A percentile compares a stretch with the other conserved stretches of the same genome.
phyloP scores from a whole-genome alignment of 1,284 basidiomycete genomes.

The Naganishia sp. region DNA sequence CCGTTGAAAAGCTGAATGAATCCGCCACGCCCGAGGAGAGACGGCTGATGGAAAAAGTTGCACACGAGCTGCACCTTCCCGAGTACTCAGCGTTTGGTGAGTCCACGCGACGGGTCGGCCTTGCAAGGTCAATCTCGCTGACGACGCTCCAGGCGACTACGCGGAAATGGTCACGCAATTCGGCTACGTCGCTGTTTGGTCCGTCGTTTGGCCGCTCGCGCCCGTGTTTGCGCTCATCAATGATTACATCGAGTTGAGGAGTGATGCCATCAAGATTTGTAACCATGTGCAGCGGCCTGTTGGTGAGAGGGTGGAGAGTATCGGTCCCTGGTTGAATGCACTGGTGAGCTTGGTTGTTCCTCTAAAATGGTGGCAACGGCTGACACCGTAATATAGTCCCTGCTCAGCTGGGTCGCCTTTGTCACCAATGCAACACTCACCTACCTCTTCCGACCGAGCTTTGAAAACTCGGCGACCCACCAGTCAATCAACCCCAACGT shows the following conservation, averaged over 20 bases:
- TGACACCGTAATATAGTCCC: conserved; percentile 52
- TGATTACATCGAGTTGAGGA: conserved; percentile 87
- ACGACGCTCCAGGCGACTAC: conserved; percentile 64
- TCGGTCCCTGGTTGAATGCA: conserved; percentile 91
- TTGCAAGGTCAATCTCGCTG: neutral
- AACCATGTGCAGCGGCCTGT: conserved; percentile 81
- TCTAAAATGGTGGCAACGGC: neutral
- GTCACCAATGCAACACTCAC: conserved; percentile 82
- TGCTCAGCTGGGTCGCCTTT: conserved; percentile 82
- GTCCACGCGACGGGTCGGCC: conserved; percentile 28
- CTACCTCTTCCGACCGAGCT: conserved; percentile 68
- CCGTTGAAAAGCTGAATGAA: conserved; percentile 9
- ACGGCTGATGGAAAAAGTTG: conserved; percentile 66
- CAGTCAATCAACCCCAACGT: conserved; percentile 47
- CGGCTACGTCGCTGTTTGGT: conserved; percentile 89
- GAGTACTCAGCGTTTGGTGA: conserved; percentile 72
- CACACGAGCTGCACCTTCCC: conserved; percentile 75
- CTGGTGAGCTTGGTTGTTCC: conserved; percentile 56
- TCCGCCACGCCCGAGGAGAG: conserved; percentile 38
- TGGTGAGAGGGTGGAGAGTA: conserved; percentile 80
- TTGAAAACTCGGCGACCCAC: conserved; percentile 34
- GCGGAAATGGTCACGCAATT: conserved; percentile 92
- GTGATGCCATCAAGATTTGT: conserved; percentile 93
- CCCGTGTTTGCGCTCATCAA: conserved; percentile 60
- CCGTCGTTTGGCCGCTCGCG: conserved; percentile 90